Evolutionary conservation across 176 grass and related monocot species (phyloP).

Genomic region (Bromus sterilis): DNA sequence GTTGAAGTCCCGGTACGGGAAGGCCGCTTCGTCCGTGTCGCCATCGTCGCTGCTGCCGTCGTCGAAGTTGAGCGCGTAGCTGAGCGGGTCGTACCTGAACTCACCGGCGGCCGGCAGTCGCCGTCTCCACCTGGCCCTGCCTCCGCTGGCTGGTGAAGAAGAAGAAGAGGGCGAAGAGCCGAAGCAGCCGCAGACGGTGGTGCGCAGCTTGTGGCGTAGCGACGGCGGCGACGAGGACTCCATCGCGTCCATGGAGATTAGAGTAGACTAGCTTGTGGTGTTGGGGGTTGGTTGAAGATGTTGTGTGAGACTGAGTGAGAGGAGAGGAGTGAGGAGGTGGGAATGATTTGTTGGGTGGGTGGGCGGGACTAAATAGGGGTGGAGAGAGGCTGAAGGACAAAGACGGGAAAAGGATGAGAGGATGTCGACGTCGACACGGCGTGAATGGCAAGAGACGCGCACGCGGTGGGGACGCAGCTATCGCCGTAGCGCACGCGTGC

Average conservation of each 20-base stretch:
- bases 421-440: no score
- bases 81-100: constrained; percentile 80
- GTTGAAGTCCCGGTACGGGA: constrained; percentile 48
- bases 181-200: constrained; percentile 70
- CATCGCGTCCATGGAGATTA: constrained; percentile 13
- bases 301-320: no score
- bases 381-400: no score
- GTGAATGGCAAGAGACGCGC: no score
- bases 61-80: constrained; percentile 94
- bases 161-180: neutral
- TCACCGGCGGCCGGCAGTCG: constrained; percentile 20
- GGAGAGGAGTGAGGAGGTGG: no score
- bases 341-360: no score
- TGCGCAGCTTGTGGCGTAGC: constrained; percentile 38
- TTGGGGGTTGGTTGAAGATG: no score
- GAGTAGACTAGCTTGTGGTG: no score
- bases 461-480: no score
- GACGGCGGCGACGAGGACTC: constrained; percentile 19
- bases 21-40: constrained; percentile 2
- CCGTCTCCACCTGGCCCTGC: constrained; percentile 7
- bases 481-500: no score
- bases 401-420: no score
- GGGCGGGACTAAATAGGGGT: no score
- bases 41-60: constrained; percentile 32
- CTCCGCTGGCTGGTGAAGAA: neutral